Evolutionary conservation across 306 rosid genomes (phyloP).

Genomic region (Herpetospermum pedunculosum): DNA sequence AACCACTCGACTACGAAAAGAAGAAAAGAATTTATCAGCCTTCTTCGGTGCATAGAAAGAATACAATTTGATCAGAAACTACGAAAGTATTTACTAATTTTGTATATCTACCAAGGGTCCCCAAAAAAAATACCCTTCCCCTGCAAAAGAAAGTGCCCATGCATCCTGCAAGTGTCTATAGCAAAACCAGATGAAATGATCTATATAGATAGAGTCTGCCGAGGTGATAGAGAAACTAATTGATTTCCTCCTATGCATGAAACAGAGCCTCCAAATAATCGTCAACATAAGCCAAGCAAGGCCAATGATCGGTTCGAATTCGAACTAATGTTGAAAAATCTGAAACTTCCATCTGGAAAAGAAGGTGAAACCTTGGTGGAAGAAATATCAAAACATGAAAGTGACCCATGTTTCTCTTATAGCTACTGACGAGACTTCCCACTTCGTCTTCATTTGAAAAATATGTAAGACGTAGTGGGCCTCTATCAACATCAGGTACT

Average conservation of each 20-base stretch:
- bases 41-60: neutral
- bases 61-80: neutral
- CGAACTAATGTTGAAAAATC: slow-evolving; percentile 81
- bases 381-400: slow-evolving; percentile 71
- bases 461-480: slow-evolving; percentile 73
- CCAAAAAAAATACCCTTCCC: slow-evolving; percentile 1
- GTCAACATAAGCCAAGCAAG: slow-evolving; percentile 91
- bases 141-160: neutral
- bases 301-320: slow-evolving; percentile 95
- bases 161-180: neutral
- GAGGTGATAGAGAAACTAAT: neutral
- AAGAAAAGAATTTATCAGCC: slow-evolving; percentile 4
- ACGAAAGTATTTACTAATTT: neutral
- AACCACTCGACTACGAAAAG: neutral
- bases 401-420: slow-evolving; percentile 56
- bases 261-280: slow-evolving; percentile 90
- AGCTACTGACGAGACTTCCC: slow-evolving; percentile 21
- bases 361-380: slow-evolving; percentile 95
- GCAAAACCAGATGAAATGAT: neutral
- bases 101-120: slow-evolving; percentile 5
- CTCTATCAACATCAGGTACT: slow-evolving; percentile 24
- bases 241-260: slow-evolving; percentile 31
- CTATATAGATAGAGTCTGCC: neutral
- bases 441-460: slow-evolving; percentile 37
- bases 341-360: slow-evolving; percentile 85